phyloP scores from a whole-genome alignment of 331 rosid genomes.

The Rosa hybrid region DNA sequence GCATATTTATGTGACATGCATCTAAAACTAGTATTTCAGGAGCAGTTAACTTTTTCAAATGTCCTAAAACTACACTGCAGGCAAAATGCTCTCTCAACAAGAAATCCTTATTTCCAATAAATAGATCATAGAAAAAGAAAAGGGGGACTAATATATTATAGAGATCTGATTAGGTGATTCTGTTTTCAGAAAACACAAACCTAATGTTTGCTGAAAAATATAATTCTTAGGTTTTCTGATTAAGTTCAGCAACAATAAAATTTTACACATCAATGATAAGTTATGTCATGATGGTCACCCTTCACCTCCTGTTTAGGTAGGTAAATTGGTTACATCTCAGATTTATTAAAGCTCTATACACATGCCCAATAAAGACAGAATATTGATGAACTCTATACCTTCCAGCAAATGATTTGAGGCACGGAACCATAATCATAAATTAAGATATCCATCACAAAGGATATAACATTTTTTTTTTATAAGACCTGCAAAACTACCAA shows the following conservation, averaged over 20 bases:
- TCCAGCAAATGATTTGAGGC: conserved; percentile 31
- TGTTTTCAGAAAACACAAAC: not conserved
- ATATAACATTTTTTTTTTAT: conserved; percentile 20
- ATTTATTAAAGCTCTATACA: conserved; percentile 18
- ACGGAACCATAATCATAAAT: conserved; percentile 35
- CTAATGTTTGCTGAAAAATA: not conserved
- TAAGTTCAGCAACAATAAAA: not conserved
- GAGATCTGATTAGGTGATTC: not conserved
- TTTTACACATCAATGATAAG: not conserved
- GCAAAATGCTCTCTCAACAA: not conserved
- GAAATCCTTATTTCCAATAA: not conserved
- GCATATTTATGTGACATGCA: not conserved
- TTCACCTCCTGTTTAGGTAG: conserved; percentile 16
- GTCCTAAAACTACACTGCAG: not conserved
- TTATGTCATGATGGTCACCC: conserved; percentile 13
- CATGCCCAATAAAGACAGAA: conserved; percentile 13
- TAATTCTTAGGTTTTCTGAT: not conserved
- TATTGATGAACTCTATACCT: conserved; percentile 42
- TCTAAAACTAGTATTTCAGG: not conserved
- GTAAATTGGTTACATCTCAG: conserved; percentile 14
- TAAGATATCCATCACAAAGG: conserved; percentile 29
- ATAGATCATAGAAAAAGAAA: not conserved
- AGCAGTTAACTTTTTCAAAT: not conserved
- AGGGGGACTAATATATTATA: not conserved
- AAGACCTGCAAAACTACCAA: conserved; percentile 55